These are phyloP conservation scores for Stentor coeruleus DNA, from an alignment of 73 alveolate genomes.

Conservation along the genomic window DNA sequence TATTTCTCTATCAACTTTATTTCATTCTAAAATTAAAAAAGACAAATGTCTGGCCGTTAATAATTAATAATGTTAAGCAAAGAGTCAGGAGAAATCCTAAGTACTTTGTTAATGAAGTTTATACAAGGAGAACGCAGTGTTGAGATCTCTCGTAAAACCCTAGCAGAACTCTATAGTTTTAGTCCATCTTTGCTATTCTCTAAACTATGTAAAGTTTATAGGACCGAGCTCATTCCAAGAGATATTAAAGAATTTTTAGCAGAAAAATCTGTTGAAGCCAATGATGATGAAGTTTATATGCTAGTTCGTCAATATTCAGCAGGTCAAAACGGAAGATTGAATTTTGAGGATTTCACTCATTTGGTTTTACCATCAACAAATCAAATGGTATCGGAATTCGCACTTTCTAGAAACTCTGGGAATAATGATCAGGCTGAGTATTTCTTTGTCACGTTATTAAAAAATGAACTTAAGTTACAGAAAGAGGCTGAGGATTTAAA, in stretches of 20 bases:
- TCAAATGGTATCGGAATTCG: background rate
- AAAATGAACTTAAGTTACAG: background rate
- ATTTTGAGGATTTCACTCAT: background rate
- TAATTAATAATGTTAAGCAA: too few relatives aligned
- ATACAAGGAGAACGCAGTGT: background rate
- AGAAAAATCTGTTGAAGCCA: background rate
- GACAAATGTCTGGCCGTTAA: too few relatives aligned
- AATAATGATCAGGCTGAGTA: background rate
- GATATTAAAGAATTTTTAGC: background rate
- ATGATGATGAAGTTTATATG: background rate
- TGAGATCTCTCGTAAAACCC: background rate
- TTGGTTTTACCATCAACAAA: constrained; percentile 14
- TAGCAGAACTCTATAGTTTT: background rate
- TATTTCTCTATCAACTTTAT: too few relatives aligned
- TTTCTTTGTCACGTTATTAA: background rate
- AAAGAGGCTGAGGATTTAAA: background rate
- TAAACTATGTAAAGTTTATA: background rate
- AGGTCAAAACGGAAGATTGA: constrained; percentile 2
- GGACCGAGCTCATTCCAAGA: background rate
- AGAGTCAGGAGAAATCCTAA: background rate
- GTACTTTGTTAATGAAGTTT: background rate
- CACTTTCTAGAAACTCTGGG: background rate
- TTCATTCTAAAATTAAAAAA: too few relatives aligned
- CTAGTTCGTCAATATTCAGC: background rate
- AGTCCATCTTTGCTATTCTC: background rate